Evolutionary conservation across 495 filamentous ascomycete species (phyloP).

Genomic region (Lasiosphaeria hispida): DNA sequence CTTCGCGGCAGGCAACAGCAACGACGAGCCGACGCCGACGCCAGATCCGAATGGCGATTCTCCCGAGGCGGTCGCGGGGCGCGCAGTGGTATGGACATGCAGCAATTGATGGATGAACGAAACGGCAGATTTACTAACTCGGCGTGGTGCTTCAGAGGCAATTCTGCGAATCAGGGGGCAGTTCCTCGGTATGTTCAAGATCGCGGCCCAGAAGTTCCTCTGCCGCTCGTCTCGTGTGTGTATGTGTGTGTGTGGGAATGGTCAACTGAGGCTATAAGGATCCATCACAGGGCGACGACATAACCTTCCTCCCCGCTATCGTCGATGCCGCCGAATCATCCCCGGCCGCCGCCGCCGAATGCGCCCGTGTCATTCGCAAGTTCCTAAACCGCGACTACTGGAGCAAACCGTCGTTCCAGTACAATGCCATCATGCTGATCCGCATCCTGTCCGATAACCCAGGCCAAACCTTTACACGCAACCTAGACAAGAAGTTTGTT

Average conservation of each 20-base stretch:
- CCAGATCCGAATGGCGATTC: constrained; percentile 41
- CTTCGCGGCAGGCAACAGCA: constrained; percentile 16
- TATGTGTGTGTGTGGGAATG: background rate
- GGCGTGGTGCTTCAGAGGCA: constrained; percentile 33
- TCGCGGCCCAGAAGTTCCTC: background rate
- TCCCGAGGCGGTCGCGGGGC: constrained; percentile 57
- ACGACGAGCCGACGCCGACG: constrained; percentile 23
- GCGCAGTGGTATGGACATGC: constrained; percentile 46
- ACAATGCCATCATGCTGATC: constrained; percentile 94
- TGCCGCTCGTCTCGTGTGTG: background rate
- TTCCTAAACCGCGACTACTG: constrained; percentile 68
- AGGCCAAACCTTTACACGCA: constrained; percentile 80
- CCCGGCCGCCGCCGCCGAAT: constrained; percentile 75
- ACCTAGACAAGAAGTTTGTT: constrained; percentile 79
- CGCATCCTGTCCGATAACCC: constrained; percentile 93
- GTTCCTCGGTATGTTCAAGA: constrained; percentile 48
- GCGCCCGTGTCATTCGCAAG: constrained; percentile 74
- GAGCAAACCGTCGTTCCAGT: constrained; percentile 67
- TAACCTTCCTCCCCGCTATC: constrained; percentile 88
- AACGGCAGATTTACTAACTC: constrained; percentile 12
- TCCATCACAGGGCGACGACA: constrained; percentile 68
- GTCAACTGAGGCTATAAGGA: constrained; percentile 2
- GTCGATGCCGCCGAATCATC: constrained; percentile 94
- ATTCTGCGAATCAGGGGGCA: constrained; percentile 78
- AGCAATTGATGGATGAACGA: background rate